Percentiles rank a stretch among this genome's conserved stretches.
Evolutionary conservation across 345 rosid species (phyloP).

Genomic region (thale cress (Arabidopsis thaliana)): DNA sequence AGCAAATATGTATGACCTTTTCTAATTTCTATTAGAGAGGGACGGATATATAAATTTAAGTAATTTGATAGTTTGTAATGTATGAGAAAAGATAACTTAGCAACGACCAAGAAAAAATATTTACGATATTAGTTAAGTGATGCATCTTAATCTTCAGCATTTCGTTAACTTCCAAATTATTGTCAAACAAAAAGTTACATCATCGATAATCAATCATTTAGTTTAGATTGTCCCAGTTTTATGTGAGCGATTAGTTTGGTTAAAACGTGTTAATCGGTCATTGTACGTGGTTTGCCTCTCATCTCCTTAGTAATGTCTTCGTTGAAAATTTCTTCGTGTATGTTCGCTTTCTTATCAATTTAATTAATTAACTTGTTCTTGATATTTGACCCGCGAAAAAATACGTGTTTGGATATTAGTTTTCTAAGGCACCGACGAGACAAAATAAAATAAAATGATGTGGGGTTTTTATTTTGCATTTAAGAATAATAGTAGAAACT

Average conservation of each 20-base stretch:
- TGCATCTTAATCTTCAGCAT: not conserved
- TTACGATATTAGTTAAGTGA: not conserved
- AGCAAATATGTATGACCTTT: slow-evolving; percentile 32
- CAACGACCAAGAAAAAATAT: not conserved
- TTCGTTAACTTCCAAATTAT: slow-evolving; percentile 25
- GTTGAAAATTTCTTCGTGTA: slow-evolving; percentile 38
- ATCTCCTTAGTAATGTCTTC: slow-evolving; percentile 29
- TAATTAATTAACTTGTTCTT: slow-evolving; percentile 21
- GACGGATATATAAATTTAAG: not conserved
- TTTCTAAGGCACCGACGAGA: slow-evolving; percentile 43
- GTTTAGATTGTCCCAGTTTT: slow-evolving; percentile 27
- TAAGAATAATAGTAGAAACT: not conserved
- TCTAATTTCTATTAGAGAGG: not conserved
- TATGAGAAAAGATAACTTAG: not conserved
- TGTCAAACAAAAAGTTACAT: slow-evolving; percentile 29
- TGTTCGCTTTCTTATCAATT: slow-evolving; percentile 28
- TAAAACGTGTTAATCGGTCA: slow-evolving; percentile 46
- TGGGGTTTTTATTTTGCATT: slow-evolving; percentile 5
- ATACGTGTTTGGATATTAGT: slow-evolving; percentile 37
- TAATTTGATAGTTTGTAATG: not conserved
- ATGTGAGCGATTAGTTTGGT: slow-evolving; percentile 16
- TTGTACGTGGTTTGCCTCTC: slow-evolving; percentile 48
- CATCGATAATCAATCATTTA: slow-evolving; percentile 37
- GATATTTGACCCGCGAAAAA: slow-evolving; percentile 36
- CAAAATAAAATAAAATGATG: not conserved